Base-by-base conservation (phyloP, 768 basidiomycete species). In the Podaxis mareebaensis region DNA sequence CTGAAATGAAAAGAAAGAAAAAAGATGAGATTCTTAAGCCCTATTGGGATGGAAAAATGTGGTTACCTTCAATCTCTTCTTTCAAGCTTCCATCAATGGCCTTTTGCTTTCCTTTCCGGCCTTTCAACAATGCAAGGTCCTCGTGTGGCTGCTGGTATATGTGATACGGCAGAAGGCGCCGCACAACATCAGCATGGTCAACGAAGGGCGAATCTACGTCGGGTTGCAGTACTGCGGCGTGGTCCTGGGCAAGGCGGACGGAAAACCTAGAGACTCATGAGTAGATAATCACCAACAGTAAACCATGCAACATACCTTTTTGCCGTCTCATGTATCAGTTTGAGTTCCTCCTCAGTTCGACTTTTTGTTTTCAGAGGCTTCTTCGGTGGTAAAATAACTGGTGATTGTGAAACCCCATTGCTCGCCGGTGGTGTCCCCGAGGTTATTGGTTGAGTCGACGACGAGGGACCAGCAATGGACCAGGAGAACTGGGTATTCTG, bases 151-250 rank as follows among this genome's bases (percentile, higher is more conserved):
- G 89, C 66, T 89, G 89, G 66, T 88, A 92, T 55, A 93, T 74
- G 69, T 94, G 92, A 68, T 91, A 93, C 0, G 92, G 91, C 22
- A 93, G 77, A 22, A 94, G 78, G 55, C 91, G 83, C n/a, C 84
- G 81, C 24, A 92, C 79, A 2, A 80, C 88, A 70, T 94, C 92
- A 4, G 75, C 69, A 8, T 78, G 73, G 68, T 91, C 85, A 13
- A 68, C 65, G 67, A 94, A 94, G 1, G 91, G 87, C 0, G 85
- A 80, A 55, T 92, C 89, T 40, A 83, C 79, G 67, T 93, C 88
- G 42, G 91, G 90, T 57, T 85, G 80, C 55, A 85, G 67, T 15
- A 83, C 84, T 15, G 80, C 75, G 44, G 78, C 76, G 59, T 92
- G 91, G 73, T 94, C 92, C 39, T 80, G 75, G 1, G 81, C 81